Evolutionary conservation across 495 filamentous ascomycete genomes (phyloP), one percentile per base, ranked within the genome.

Genomic region (Copromyces sp.): DNA sequence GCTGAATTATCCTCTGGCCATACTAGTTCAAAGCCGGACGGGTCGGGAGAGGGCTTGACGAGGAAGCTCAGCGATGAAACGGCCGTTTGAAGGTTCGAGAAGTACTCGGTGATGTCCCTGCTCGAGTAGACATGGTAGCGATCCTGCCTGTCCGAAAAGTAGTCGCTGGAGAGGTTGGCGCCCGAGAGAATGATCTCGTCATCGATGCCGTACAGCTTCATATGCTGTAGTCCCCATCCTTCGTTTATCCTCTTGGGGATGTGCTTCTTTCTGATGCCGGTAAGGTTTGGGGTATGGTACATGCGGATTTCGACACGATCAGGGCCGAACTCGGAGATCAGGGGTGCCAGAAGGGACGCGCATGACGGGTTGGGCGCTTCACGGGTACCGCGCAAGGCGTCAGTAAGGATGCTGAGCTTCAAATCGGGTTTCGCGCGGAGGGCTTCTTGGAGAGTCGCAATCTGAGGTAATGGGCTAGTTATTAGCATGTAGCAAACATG

Each of bases 171-270:
- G 11, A 99, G 85, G 73, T 99, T 99, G 9, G 95, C 95, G 39
- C 95, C 95, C 3, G 94, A 97, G 38, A 99, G 86, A 42, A 99
- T 95, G 69, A 99, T 90, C 80, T 98, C 95, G 77, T 98, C 94
- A 74, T 99, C 95, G 53, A 97, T 82, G 1, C 96, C 95, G 75
- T 99, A 99, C 0, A 99, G 86, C 86, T 99, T 99, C 93, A 99
- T 99, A 78, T 99, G 95, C 78, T 99, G 95, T 59, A 99, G 82
- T 16, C 95, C 95, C 95, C 95, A 99, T 42, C 95, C 95, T 80
- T 99, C 95, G 76, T 99, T 99, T 78, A 98, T 93, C 11, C 95
- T 87, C 74, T 89, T 90, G 3, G 95, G 95, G 59, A 98, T 87
- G 75, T 92, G 79, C 75, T 88, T 89, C 84, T 98, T 98, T 68